Conservation (phyloP, 257 asterid species). For the Capsicum chinense region DNA sequence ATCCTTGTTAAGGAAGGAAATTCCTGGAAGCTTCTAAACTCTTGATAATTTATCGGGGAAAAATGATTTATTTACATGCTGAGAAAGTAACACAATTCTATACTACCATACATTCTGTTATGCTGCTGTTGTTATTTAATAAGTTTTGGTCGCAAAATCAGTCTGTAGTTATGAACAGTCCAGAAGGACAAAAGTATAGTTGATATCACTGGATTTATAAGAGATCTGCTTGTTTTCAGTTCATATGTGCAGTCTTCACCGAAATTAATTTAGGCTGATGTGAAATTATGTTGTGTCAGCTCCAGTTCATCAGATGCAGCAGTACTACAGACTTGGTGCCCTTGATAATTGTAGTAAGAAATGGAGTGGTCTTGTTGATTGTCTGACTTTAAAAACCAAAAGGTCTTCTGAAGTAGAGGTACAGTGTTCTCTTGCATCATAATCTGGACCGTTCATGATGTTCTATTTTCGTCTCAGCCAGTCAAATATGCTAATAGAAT, state of each 20-base stretch:
- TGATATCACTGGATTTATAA: background rate
- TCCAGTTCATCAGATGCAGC: slow-evolving; percentile 93
- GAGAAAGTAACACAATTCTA: background rate
- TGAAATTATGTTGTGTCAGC: slow-evolving; percentile 54
- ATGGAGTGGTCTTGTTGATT: slow-evolving; percentile 74
- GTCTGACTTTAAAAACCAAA: slow-evolving; percentile 81
- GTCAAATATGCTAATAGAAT: background rate
- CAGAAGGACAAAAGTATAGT: background rate
- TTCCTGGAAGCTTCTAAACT: background rate
- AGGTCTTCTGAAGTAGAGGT: slow-evolving; percentile 75
- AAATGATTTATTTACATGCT: background rate
- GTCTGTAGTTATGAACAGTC: background rate
- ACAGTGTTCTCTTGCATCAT: slow-evolving; percentile 24
- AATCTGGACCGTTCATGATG: slow-evolving; percentile 13
- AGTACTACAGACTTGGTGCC: slow-evolving; percentile 77
- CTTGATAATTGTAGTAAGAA: slow-evolving; percentile 78
- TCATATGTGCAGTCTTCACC: background rate
- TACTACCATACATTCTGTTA: background rate
- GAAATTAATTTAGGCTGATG: slow-evolving; percentile 29
- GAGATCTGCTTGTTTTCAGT: background rate
- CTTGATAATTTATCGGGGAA: background rate
- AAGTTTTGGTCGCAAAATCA: background rate
- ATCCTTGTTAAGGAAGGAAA: background rate
- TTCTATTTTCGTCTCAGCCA: background rate
- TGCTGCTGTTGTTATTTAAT: background rate